Conservation (phyloP, 2,329 filamentous ascomycete species). For the Fusarium cicatricum region DNA sequence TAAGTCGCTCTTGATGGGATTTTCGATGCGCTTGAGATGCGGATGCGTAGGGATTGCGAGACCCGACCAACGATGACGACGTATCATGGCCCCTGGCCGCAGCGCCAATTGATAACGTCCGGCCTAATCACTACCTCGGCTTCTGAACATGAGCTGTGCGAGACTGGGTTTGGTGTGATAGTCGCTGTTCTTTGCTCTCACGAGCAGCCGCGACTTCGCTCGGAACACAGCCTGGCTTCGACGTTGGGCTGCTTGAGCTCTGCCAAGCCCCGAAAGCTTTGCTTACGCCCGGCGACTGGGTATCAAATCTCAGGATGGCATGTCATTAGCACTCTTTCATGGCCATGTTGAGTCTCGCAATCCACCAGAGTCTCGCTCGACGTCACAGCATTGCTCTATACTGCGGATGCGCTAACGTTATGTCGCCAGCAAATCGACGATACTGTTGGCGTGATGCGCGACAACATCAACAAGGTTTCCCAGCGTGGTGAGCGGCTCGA, state of each 20-base stretch:
- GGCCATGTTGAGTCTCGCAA: slow-evolving; percentile 1
- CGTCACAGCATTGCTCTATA: neutral
- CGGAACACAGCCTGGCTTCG: neutral
- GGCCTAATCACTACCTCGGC: neutral
- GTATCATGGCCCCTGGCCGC: slow-evolving; percentile 17
- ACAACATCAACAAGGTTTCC: slow-evolving; percentile 97
- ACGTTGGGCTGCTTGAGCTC: neutral
- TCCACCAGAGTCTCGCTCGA: neutral
- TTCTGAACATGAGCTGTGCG: neutral
- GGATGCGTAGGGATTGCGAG: slow-evolving; percentile 29
- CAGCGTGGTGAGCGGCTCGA: slow-evolving; percentile 91
- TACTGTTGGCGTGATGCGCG: slow-evolving; percentile 92
- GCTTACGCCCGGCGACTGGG: slow-evolving; percentile 2
- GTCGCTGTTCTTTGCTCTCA: neutral
- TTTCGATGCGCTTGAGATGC: slow-evolving; percentile 28
- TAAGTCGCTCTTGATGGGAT: slow-evolving; percentile 59
- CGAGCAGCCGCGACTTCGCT: neutral
- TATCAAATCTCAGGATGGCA: neutral
- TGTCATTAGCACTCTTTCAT: neutral
- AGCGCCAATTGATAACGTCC: slow-evolving; percentile 5
- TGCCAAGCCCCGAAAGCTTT: neutral
- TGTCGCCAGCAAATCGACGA: slow-evolving; percentile 88
- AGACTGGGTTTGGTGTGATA: neutral
- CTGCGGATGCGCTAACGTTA: slow-evolving; percentile 23
- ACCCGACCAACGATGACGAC: slow-evolving; percentile 14